Evolutionary conservation across 2,329 filamentous ascomycete species (phyloP).

Genomic region (Fusarium brachygibbosum): DNA sequence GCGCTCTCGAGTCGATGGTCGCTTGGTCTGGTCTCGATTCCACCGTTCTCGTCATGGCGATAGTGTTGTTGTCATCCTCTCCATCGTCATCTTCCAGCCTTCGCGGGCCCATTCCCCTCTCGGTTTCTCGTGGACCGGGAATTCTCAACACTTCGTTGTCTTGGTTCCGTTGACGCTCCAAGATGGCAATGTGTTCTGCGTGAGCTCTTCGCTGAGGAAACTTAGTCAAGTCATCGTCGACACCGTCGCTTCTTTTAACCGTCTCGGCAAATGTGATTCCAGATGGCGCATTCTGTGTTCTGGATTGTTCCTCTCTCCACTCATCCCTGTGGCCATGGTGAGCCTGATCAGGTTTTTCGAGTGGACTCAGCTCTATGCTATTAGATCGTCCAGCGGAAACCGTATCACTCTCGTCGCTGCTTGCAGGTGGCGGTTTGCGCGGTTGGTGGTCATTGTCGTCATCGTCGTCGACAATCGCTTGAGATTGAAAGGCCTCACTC

Average conservation of each 20-base stretch:
- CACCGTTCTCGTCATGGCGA: conserved; percentile 44
- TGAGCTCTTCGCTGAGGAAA: conserved; percentile 63
- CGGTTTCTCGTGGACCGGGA: conserved; percentile 90
- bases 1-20: conserved; percentile 39
- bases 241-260: conserved; percentile 70
- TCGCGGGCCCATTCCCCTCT: conserved; percentile 80
- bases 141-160: conserved; percentile 85
- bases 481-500: conserved; percentile 43
- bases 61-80: conserved; percentile 54
- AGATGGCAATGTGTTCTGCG: conserved; percentile 88
- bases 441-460: conserved; percentile 52
- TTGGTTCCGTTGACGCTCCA: conserved; percentile 85
- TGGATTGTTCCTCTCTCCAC: conserved; percentile 21
- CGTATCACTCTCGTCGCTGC: conserved; percentile 57
- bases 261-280: conserved; percentile 77
- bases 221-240: conserved; percentile 63
- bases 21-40: conserved; percentile 48
- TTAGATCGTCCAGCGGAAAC: conserved; percentile 49
- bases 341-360: conserved; percentile 39
- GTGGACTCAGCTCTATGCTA: conserved; percentile 44
- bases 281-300: conserved; percentile 41
- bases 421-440: conserved; percentile 38
- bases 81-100: conserved; percentile 61
- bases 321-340: conserved; percentile 25
- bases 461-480: conserved; percentile 48